A percentile compares a stretch with the other conserved stretches of the same genome.
Conservation (phyloP, 768 basidiomycete genomes). For the Obba rivulosa region DNA sequence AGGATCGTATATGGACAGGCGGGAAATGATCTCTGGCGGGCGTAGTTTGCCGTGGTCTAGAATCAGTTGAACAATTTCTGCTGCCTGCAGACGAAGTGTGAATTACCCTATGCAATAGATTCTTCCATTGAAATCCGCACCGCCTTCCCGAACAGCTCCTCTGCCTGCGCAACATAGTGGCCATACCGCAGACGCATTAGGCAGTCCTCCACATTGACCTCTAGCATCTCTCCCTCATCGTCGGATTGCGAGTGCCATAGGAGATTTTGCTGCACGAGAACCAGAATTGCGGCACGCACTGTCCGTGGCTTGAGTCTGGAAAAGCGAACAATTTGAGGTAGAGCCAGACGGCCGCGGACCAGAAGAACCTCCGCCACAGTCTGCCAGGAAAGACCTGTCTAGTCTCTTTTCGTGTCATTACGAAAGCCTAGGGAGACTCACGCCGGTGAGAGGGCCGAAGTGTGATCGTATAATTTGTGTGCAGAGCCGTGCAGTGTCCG, state of each 20-base stretch:
- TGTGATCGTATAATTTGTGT: slow-evolving; percentile 57
- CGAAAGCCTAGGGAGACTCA: slow-evolving; percentile 29
- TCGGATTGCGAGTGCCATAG: slow-evolving; percentile 77
- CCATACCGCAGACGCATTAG: slow-evolving; percentile 80
- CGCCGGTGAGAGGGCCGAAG: slow-evolving; percentile 62
- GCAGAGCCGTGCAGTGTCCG: slow-evolving; percentile 56
- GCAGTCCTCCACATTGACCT: slow-evolving; percentile 82
- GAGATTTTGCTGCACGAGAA: slow-evolving; percentile 87
- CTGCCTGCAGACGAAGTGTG: slow-evolving; percentile 45
- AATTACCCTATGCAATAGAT: neutral
- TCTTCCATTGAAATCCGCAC: slow-evolving; percentile 39
- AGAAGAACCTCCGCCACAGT: slow-evolving; percentile 69
- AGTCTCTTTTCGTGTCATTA: neutral
- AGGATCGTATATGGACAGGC: slow-evolving; percentile 43
- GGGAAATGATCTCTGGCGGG: slow-evolving; percentile 60
- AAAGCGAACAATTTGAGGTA: slow-evolving; percentile 63
- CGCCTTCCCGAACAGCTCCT: slow-evolving; percentile 60
- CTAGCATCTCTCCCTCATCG: slow-evolving; percentile 70
- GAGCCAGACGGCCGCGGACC: slow-evolving; percentile 76
- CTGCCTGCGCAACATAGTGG: slow-evolving; percentile 70
- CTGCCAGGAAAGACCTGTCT: slow-evolving; percentile 31
- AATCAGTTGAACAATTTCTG: slow-evolving; percentile 69
- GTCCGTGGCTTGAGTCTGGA: slow-evolving; percentile 63
- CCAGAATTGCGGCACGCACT: slow-evolving; percentile 64
- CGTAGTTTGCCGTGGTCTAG: slow-evolving; percentile 85